phyloP scores from a whole-genome alignment of 2,329 filamentous ascomycete genomes.

The Cladophialophora psammophila region DNA sequence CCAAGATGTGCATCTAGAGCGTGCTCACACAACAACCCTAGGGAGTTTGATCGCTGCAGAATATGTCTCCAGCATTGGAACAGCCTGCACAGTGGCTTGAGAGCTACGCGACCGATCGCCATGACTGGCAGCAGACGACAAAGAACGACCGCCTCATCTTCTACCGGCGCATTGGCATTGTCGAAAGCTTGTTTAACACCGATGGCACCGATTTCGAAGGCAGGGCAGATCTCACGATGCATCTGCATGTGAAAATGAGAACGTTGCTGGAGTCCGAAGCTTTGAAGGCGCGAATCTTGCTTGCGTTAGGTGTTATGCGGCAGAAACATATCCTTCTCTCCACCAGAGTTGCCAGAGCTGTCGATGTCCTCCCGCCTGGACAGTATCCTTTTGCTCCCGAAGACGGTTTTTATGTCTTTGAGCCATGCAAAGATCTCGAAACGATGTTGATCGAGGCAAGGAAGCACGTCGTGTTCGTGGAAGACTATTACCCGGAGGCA shows the following conservation, averaged over 20 bases:
- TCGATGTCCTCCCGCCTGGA: conserved; percentile 3
- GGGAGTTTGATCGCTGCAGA: neutral
- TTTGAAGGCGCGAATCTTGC: conserved; percentile 30
- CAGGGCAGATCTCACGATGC: conserved; percentile 35
- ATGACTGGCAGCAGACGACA: conserved; percentile 25
- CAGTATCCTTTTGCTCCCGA: conserved; percentile 1
- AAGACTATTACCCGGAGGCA: conserved; percentile 29
- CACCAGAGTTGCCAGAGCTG: conserved; percentile 9
- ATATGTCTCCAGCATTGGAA: neutral
- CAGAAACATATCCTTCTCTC: conserved; percentile 37
- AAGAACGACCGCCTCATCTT: conserved; percentile 3
- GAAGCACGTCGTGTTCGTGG: conserved; percentile 28
- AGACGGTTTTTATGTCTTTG: conserved; percentile 35
- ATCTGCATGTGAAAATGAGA: conserved; percentile 32
- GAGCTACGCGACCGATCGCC: conserved; percentile 28
- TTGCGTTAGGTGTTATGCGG: conserved; percentile 35
- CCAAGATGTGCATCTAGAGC: neutral
- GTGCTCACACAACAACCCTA: neutral
- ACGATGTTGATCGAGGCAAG: conserved; percentile 24
- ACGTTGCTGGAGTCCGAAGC: conserved; percentile 16
- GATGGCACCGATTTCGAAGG: conserved; percentile 38
- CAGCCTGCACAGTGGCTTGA: conserved; percentile 21
- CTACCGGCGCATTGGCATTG: conserved; percentile 35
- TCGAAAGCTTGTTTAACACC: conserved; percentile 36
- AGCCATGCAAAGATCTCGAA: conserved; percentile 10